A percentile compares a stretch with the other conserved stretches of the same genome.
Conservation (phyloP, 2,329 filamentous ascomycete species). For the Claviceps sp. region DNA sequence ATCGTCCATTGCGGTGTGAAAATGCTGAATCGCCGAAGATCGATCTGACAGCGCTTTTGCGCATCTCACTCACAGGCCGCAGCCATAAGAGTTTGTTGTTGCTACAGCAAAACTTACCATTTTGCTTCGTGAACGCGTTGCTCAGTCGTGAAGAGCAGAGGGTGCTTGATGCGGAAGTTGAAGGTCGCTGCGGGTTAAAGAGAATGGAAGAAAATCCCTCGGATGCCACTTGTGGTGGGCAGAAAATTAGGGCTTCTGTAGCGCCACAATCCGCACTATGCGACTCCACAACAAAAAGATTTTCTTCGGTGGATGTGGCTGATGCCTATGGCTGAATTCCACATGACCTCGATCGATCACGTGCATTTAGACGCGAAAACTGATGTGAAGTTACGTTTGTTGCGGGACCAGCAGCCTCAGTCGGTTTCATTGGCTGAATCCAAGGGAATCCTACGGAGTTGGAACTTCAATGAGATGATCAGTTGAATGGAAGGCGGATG, state of each 20-base stretch:
- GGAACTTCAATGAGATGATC: background rate
- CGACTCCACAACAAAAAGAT: slow-evolving; percentile 11
- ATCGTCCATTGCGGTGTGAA: background rate
- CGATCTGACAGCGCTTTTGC: slow-evolving; percentile 21
- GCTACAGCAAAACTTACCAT: slow-evolving; percentile 25
- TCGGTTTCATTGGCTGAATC: background rate
- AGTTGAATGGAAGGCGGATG: background rate
- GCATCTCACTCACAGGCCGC: slow-evolving; percentile 23
- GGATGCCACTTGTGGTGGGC: slow-evolving; percentile 17
- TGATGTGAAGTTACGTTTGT: too few species aligned
- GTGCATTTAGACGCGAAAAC: background rate
- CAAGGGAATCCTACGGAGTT: background rate
- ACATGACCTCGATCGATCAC: background rate
- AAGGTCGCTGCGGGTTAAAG: slow-evolving; percentile 13
- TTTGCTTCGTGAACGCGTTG: slow-evolving; percentile 24
- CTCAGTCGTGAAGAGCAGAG: slow-evolving; percentile 22
- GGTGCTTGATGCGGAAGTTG: slow-evolving; percentile 17
- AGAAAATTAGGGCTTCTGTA: slow-evolving; percentile 24
- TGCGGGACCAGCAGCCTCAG: background rate
- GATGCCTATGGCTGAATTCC: background rate
- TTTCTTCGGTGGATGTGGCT: slow-evolving; percentile 6
- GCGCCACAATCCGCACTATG: slow-evolving; percentile 4
- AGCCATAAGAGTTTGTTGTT: slow-evolving; percentile 24
- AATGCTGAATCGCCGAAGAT: slow-evolving; percentile 12
- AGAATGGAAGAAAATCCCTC: slow-evolving; percentile 15